These are phyloP conservation scores for Phaeolepiota aurea DNA, from an alignment of 768 basidiomycete species.

Conservation along the genomic window DNA sequence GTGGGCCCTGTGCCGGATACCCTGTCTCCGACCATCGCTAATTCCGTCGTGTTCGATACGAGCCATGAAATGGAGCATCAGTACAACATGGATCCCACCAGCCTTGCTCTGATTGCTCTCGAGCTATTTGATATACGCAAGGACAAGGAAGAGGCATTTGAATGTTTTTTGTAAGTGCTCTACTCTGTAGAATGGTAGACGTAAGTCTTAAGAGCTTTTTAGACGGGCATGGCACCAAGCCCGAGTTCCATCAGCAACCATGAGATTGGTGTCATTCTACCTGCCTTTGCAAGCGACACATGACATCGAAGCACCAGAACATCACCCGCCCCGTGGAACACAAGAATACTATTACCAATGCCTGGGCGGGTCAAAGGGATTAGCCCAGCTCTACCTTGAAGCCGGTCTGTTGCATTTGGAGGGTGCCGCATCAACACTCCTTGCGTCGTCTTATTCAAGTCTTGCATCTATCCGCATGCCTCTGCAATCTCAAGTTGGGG, in stretches of 20 bases:
- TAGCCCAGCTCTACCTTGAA: constrained; percentile 72
- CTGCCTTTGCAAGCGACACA: constrained; percentile 46
- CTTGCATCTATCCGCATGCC: constrained; percentile 73
- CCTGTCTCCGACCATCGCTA: constrained; percentile 42
- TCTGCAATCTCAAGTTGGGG: constrained; percentile 35
- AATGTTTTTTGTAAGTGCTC: constrained; percentile 63
- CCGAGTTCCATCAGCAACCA: constrained; percentile 65
- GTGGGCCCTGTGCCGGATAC: constrained; percentile 65
- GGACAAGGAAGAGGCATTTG: constrained; percentile 71
- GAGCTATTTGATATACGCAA: constrained; percentile 70
- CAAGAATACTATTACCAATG: constrained; percentile 54
- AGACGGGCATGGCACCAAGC: constrained; percentile 82
- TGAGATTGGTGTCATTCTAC: constrained; percentile 71
- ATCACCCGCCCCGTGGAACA: constrained; percentile 41
- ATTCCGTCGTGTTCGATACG: constrained; percentile 45
- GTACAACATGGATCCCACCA: constrained; percentile 85
- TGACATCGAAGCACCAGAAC: constrained; percentile 23
- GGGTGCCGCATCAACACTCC: constrained; percentile 63
- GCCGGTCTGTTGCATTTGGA: constrained; percentile 78
- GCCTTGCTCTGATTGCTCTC: constrained; percentile 61
- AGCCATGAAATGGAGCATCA: constrained; percentile 47
- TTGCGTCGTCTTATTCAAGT: constrained; percentile 68
- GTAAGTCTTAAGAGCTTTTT: constrained; percentile 2
- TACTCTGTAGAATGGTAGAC: not conserved
- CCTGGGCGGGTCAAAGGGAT: constrained; percentile 56